Evolutionary conservation across 768 basidiomycete genomes (phyloP).

Genomic region (Termitomyces sp.): DNA sequence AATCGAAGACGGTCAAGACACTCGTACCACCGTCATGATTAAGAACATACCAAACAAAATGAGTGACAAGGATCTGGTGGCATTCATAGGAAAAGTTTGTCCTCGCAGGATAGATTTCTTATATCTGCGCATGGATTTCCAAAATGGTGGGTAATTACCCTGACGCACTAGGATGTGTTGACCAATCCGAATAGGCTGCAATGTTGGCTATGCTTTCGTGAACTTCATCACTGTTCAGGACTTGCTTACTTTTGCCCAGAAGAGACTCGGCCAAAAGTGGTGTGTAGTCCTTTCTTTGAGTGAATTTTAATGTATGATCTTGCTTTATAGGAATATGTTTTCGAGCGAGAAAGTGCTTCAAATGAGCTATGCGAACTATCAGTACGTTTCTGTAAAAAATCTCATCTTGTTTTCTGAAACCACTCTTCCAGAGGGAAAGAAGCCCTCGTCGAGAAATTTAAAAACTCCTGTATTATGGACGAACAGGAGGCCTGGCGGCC

Average conservation of each 20-base stretch:
- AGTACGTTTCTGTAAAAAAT: conserved; percentile 45
- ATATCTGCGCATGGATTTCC: conserved; percentile 83
- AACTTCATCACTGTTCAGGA: conserved; percentile 83
- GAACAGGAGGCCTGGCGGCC: conserved; percentile 80
- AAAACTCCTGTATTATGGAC: conserved; percentile 88
- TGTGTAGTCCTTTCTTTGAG: conserved; percentile 24
- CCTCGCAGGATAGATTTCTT: conserved; percentile 80
- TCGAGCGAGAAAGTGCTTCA: conserved; percentile 87
- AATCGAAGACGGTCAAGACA: conserved; percentile 76
- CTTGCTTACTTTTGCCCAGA: conserved; percentile 68
- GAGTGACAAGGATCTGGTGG: conserved; percentile 66
- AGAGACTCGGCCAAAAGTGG: conserved; percentile 79
- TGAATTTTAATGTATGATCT: conserved; percentile 4
- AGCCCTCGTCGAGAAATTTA: conserved; percentile 87
- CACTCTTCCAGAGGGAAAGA: conserved; percentile 68
- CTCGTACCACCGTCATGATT: conserved; percentile 82
- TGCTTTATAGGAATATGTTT: conserved; percentile 77
- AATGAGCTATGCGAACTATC: conserved; percentile 91
- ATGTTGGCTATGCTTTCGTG: conserved; percentile 83
- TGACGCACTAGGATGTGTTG: neutral
- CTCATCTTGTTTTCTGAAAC: neutral
- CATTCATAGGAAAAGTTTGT: conserved; percentile 66
- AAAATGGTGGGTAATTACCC: conserved; percentile 50
- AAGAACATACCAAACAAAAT: conserved; percentile 95
- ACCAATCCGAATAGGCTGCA: conserved; percentile 47